Evolutionary conservation across 192 early-diverging fungal species (phyloP), one percentile per base, ranked within the genome.

Genomic region (Coemansia sp.): DNA sequence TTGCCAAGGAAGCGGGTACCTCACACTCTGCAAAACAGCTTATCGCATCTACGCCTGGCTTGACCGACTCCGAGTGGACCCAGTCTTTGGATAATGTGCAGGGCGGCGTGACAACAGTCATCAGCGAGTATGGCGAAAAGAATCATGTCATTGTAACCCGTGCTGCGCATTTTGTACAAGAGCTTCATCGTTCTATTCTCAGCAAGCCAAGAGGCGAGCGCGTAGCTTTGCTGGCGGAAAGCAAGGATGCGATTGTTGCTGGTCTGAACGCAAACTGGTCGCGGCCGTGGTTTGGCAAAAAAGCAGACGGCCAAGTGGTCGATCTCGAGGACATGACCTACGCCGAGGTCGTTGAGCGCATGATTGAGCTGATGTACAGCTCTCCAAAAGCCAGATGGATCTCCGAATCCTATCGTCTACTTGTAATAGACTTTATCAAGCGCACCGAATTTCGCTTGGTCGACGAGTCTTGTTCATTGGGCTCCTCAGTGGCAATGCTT

Each of bases 261-360:
- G 87, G 90, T n/a, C 84, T 98, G 36, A 96, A 98, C 74, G 87
- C 82, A 45, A 93, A 96, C 76, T 95, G 90, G 84, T 93, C 91
- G 77, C 93, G 93, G 81, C 91, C 92, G 12, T 98, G 96, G 96
- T 98, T 98, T 79, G 94, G 94, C 52, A 79, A 86, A 65, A 96
- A 94, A 85, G 74, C 84, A 18, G 86, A 89, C 64, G 93, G 94
- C 12, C 72, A 71, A 3, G 83, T 91, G 48, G 91, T 87, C 28
- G 92, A 95, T 71, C 85, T 98, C 58, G 89, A 91, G 73, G 93
- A 95, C 28, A 96, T 98, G 95, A 96, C 96, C 28, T 98, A 98
- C 71, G 79, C 83, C 53, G 93, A 95, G 66, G 91, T 96, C 28
- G 78, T 91, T 18, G 73, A 87, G 67, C 92, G 96, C 56, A 62